These are phyloP conservation scores for Zymoseptoria ardabiliae DNA, from an alignment of 2,329 filamentous ascomycete species.

Conservation along the genomic window DNA sequence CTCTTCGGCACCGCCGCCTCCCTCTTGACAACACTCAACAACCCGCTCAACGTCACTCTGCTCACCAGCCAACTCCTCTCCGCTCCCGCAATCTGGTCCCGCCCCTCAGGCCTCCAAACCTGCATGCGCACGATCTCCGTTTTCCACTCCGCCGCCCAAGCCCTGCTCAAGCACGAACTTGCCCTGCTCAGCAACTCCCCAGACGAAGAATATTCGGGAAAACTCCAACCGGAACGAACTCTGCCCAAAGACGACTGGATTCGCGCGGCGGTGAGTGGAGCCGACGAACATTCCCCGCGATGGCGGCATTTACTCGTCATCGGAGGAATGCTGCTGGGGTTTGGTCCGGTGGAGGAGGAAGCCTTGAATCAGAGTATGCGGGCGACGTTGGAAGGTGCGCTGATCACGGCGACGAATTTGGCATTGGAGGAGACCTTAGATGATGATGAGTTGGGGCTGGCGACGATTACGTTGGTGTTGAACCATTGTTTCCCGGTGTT, in stretches of 20 bases:
- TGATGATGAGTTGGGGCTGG: constrained; percentile 42
- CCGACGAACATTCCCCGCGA: constrained; percentile 55
- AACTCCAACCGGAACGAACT: constrained; percentile 26
- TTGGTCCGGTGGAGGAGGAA: constrained; percentile 57
- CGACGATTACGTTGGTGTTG: constrained; percentile 59
- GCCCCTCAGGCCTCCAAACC: constrained; percentile 54
- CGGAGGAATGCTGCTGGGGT: constrained; percentile 69
- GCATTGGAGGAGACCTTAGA: constrained; percentile 54
- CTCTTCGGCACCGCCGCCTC: constrained; percentile 59
- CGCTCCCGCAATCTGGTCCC: constrained; percentile 63
- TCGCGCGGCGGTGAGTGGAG: constrained; percentile 51
- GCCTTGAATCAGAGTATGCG: constrained; percentile 59
- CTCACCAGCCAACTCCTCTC: constrained; percentile 65
- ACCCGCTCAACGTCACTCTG: constrained; percentile 66
- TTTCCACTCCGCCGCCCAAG: constrained; percentile 60
- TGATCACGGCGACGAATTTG: constrained; percentile 70
- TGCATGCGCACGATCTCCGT: constrained; percentile 62
- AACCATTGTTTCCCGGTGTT: constrained; percentile 71
- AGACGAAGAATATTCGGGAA: constrained; percentile 17
- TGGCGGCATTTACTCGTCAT: constrained; percentile 84
- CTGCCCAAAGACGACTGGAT: constrained; percentile 49
- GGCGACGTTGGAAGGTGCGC: constrained; percentile 61
- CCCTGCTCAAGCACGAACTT: constrained; percentile 44
- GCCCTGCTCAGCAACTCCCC: constrained; percentile 25
- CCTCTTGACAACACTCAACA: constrained; percentile 62